phyloP scores from a whole-genome alignment of 108 stramenopile species.

The Conticribra guillardii region DNA sequence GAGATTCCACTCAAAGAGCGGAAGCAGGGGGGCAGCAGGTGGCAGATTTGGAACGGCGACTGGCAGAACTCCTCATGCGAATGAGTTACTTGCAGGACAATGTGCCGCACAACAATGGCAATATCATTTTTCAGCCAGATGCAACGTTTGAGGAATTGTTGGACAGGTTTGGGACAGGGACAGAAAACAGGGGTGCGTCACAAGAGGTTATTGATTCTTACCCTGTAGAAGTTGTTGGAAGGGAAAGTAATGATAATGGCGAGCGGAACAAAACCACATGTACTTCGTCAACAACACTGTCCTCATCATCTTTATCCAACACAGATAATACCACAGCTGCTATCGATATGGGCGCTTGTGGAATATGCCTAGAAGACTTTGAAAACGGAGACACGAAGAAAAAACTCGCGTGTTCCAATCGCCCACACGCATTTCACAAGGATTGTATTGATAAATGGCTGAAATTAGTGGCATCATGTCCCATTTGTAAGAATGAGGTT shows the following conservation, averaged over 20 bases:
- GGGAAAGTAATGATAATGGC: no score
- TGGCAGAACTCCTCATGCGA: slow-evolving; percentile 23
- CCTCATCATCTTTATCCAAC: background rate
- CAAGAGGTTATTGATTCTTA: slow-evolving; percentile 47
- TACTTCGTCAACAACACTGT: background rate
- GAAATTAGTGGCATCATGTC: slow-evolving; percentile 69
- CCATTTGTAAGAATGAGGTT: slow-evolving; percentile 67
- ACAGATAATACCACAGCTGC: background rate
- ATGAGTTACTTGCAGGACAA: slow-evolving; percentile 15
- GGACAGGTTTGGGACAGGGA: slow-evolving; percentile 39
- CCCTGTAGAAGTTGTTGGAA: slow-evolving; percentile 35
- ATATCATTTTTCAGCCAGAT: slow-evolving; percentile 31
- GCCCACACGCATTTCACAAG: slow-evolving; percentile 82
- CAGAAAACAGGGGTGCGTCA: slow-evolving; percentile 36
- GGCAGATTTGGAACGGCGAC: background rate
- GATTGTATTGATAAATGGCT: slow-evolving; percentile 88
- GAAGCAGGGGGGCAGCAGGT: background rate
- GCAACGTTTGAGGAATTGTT: slow-evolving; percentile 48
- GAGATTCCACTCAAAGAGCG: background rate
- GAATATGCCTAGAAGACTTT: slow-evolving; percentile 89
- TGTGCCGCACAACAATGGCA: background rate
- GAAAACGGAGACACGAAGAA: slow-evolving; percentile 71
- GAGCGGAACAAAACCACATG: no score
- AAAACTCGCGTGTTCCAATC: slow-evolving; percentile 67
- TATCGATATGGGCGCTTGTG: slow-evolving; percentile 56